Conservation (phyloP, 2,329 filamentous ascomycete species). For the Aureobasidium subglaciale region DNA sequence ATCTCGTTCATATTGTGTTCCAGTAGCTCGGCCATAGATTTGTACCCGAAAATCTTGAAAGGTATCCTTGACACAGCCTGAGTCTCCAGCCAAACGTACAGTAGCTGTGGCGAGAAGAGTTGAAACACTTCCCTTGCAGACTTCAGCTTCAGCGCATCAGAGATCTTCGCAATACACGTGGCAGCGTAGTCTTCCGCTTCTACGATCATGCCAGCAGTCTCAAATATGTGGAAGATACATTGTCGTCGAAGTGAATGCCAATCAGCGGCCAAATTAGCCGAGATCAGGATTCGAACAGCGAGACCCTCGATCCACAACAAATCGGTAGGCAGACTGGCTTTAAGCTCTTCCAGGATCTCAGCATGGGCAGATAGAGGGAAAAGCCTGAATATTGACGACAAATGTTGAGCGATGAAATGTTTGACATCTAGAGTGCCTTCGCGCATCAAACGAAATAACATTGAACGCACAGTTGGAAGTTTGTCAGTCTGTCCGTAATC, state of each 20-base stretch:
- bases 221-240: constrained; percentile 90
- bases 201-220: constrained; percentile 69
- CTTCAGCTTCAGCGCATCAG: constrained; percentile 56
- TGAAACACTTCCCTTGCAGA: constrained; percentile 66
- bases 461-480: constrained; percentile 60
- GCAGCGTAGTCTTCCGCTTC: constrained; percentile 62
- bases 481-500: constrained; percentile 55
- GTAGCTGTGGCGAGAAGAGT: constrained; percentile 78
- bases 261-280: constrained; percentile 68
- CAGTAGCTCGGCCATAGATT: constrained; percentile 60
- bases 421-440: constrained; percentile 64
- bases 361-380: constrained; percentile 82
- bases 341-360: constrained; percentile 73
- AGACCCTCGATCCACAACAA: constrained; percentile 71
- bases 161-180: constrained; percentile 61
- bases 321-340: constrained; percentile 70
- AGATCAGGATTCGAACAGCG: constrained; percentile 68
- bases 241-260: constrained; percentile 84
- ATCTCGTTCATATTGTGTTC: constrained; percentile 67
- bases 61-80: constrained; percentile 66
- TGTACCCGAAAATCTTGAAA: constrained; percentile 77
- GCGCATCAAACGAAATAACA: constrained; percentile 65
- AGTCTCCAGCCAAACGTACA: constrained; percentile 80
- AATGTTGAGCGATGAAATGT: constrained; percentile 60
- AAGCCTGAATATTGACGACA: constrained; percentile 69